Base-by-base conservation (phyloP, 1,284 basidiomycete species). In the Ceratobasidium theobromae region DNA sequence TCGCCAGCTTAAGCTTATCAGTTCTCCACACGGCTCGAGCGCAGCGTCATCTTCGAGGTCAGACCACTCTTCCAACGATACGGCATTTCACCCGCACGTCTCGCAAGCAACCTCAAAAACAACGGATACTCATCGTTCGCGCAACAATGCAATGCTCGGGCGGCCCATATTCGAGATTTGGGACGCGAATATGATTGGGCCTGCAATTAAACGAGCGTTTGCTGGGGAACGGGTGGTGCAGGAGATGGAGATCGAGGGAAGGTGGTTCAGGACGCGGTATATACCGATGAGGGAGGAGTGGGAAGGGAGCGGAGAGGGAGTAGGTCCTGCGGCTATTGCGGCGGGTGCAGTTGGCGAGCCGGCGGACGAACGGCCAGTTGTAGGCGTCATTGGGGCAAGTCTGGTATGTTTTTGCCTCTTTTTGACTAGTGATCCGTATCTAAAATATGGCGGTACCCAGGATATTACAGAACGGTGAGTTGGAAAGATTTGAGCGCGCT, bases 211-310 rank as follows among this genome's bases (percentile, higher is more conserved):
- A 4, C 48, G 48, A n/a, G 60, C 48, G 16, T 64, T 64, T 52
- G 11, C 33, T 6, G 60, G 60, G 1, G 60, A 52, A n/a, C 6
- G 16, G 12, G 60, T 53, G 1, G 60, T 64, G 48, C 48, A 52
- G 38, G 60, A 64, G 49, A 52, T 64, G 60, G 60, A 64, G 49
- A 38, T 64, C 38, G 60, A 64, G 38, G 60, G 60, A 11, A 8
- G 60, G 25, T 64, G 60, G 60, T 64, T 64, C 21, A 41, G 60
- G 38, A 64, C 60, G 33, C 60, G 43, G 60, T 64, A 41, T 52
- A 64, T 49, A 21, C 60, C 49, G n/a, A 18, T 64, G 49, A 53
- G 60, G 45, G 49, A 64, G 18, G 60, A 64, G 38, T 40, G 38
- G 35, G 60, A 64, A 21, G 18, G 43, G 8, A 21, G 18, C 18